Evolutionary conservation across 2,329 filamentous ascomycete genomes (phyloP), one percentile per base, ranked within the genome.

Genomic region (Pseudogymnoascus sp.): DNA sequence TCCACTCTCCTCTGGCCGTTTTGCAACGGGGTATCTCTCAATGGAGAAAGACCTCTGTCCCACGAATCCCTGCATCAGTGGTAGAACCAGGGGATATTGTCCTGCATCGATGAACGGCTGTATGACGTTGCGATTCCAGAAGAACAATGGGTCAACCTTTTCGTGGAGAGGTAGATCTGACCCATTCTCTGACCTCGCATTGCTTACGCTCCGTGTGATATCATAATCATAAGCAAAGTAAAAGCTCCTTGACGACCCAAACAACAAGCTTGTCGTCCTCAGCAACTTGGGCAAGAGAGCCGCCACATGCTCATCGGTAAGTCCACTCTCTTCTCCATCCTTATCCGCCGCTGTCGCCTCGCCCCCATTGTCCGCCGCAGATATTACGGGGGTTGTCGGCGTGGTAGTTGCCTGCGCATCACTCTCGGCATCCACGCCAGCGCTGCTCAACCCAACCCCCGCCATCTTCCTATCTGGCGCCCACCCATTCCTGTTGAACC

Each of bases 201-300:
- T 78, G 2, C 75, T 74, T 61, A 85, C 69, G 65, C 82, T 86
- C 62, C 87, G 83, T 0, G 94, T 97, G 59, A 99, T 83, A 72
- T 99, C 92, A 72, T 93, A 83, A 66, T 99, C 94, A 73, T 99
- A 97, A 0, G 92, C 92, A 73, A 93, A 99, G 78, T 88, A 97
- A 74, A 97, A 97, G 72, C 90, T 97, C 65, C 83, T 82, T 0
- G 88, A 92, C 3, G 86, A 82, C 1, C 89, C 87, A 71, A 97
- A 93, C 64, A 96, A 84, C 61, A 97, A 84, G 70, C 90, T 90
- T 1, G 91, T 87, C 33, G 90, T 95, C 40, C 88, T 84, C 42
- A 99, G 74, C 39, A 97, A 79, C 70, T 96, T 96, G 1, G 93
- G 93, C 9, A 96, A 78, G 33, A 97, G 75, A 33, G 61, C 60